Evolutionary conservation across 257 asterid genomes (phyloP).

Genomic region (Solanum virginianum): DNA sequence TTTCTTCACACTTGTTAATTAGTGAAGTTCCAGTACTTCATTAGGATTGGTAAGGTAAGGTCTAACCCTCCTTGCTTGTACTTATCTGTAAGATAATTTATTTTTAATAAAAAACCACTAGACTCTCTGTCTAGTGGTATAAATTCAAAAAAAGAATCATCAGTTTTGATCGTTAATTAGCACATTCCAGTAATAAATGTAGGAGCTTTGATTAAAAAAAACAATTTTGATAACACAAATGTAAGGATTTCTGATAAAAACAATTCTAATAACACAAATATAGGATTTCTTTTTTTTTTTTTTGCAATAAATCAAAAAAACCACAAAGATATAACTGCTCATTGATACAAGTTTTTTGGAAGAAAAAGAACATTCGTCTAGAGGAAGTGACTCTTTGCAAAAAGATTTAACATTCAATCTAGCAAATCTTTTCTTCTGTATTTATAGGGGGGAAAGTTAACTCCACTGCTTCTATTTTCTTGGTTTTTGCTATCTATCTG

Average conservation of each 20-base stretch:
- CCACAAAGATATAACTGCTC: slow-evolving; percentile 6
- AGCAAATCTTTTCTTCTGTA: neutral
- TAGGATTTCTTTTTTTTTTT: too few relatives aligned
- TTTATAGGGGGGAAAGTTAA: neutral
- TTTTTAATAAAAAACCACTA: too few relatives aligned
- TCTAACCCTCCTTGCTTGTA: too few relatives aligned
- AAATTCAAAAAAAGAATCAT: neutral
- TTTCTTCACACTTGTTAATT: too few relatives aligned
- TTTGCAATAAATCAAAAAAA: neutral
- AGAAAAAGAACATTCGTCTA: neutral
- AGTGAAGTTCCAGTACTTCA: neutral
- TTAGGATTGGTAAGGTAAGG: neutral
- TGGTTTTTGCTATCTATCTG: neutral
- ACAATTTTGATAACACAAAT: neutral
- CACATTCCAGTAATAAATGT: neutral
- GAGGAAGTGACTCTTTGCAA: slow-evolving; percentile 1
- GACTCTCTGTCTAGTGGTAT: too few relatives aligned
- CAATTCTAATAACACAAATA: neutral
- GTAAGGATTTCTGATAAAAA: neutral
- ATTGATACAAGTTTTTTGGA: neutral
- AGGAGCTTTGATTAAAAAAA: too few relatives aligned
- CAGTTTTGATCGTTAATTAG: neutral
- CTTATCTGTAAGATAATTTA: too few relatives aligned
- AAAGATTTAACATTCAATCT: slow-evolving; percentile 12
- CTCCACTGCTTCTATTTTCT: neutral